Evolutionary conservation across 192 early-diverging fungal genomes (phyloP), one percentile per base, ranked within the genome.

Genomic region (Cladochytrium replicatum): DNA sequence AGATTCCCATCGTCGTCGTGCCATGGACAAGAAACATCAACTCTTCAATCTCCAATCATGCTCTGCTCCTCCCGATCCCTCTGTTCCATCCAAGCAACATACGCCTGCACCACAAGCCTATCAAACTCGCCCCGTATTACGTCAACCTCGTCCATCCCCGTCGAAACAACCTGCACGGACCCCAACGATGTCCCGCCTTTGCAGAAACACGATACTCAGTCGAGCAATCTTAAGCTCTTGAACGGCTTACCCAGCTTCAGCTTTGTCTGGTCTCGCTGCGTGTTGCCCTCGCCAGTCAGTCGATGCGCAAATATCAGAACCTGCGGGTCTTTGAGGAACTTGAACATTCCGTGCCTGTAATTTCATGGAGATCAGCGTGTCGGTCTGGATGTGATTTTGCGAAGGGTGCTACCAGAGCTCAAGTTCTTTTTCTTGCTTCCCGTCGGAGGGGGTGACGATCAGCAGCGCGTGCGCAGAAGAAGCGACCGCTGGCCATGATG

Each of bases 391-490:
- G 32, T 40, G n/a, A 6, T 50, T 22, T 27, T 41, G 51, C 2
- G 17, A 42, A 4, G 25, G 13, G 34, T 25, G 6, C 21, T 32
- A 66, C 69, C 60, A 72, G 22, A 30, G 24, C 22, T 72, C 69
- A 8, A 72, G 30, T 11, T 72, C 69, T 31, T 63, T 62, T n/a
- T 72, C 69, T 32, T 46, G 41, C 51, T 55, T 63, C 13, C 32
- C 31, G 4, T 72, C 69, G 6, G 60, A 54, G 6, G 64, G 23
- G 19, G 43, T 49, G 4, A 68, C 50, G 43, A 60, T 61, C 32
- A 72, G 31, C n/a, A 55, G 61, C 2, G 46, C 64, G 24, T 60
- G 45, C 15, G 63, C 63, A 4, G 48, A 40, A 11, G 52, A 48
- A 24, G 69, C 42, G 26, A 71, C 52, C 23, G 64, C 48, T 26